phyloP scores from a whole-genome alignment of 2,329 filamentous ascomycete species.

The Diaporthe sp. region DNA sequence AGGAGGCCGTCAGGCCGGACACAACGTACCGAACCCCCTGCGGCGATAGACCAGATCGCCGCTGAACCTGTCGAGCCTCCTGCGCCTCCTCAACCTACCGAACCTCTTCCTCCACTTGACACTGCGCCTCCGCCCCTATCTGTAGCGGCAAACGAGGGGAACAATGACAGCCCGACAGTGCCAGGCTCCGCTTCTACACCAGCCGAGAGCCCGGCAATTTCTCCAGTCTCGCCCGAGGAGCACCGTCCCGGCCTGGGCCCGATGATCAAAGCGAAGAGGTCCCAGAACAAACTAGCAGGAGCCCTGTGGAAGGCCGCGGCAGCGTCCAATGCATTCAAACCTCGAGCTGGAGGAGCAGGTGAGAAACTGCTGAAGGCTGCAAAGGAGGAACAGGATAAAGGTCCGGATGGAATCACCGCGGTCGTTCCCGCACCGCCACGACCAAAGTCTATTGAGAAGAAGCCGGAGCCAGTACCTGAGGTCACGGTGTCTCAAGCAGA shows the following conservation, averaged over 20 bases:
- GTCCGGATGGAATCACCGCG: constrained; percentile 88
- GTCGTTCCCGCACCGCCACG: constrained; percentile 84
- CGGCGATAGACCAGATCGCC: constrained; percentile 50
- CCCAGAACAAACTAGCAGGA: constrained; percentile 79
- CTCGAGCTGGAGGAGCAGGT: constrained; percentile 86
- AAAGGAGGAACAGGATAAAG: constrained; percentile 70
- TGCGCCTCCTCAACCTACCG: constrained; percentile 39
- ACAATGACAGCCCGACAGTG: constrained; percentile 37
- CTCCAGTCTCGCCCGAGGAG: constrained; percentile 52
- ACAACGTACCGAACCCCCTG: constrained; percentile 49
- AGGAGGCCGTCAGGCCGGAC: constrained; percentile 57
- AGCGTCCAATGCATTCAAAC: constrained; percentile 82
- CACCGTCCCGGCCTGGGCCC: constrained; percentile 83
- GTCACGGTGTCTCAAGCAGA: constrained; percentile 66
- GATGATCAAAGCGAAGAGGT: constrained; percentile 88
- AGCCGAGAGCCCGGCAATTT: constrained; percentile 43
- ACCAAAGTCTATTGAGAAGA: constrained; percentile 54
- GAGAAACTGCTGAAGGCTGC: constrained; percentile 71
- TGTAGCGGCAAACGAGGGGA: constrained; percentile 30
- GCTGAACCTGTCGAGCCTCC: constrained; percentile 37
- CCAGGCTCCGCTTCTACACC: constrained; percentile 41
- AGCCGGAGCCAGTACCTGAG: constrained; percentile 60
- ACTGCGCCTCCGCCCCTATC: constrained; percentile 32
- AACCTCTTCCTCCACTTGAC: constrained; percentile 33
- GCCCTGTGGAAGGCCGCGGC: constrained; percentile 85